Percentiles rank a stretch among this genome's conserved stretches.
These are phyloP conservation scores for Yamadazyma conglobata DNA, from an alignment of 1,139 yeast genomes.

Conservation along the genomic window DNA sequence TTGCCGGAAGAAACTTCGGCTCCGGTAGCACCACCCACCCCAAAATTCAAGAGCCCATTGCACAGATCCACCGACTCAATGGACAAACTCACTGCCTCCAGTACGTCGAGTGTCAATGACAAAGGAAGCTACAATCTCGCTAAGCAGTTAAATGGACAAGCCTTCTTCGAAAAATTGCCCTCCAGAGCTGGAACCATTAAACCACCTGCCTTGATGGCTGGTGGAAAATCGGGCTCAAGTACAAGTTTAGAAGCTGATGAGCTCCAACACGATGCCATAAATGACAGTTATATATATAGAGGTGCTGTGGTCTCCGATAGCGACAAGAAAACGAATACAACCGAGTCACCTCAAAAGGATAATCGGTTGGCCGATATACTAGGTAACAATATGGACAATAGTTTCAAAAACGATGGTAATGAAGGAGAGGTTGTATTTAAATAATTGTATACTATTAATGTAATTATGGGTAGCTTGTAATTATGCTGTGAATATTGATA, in stretches of 20 bases:
- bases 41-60: constrained; percentile 9
- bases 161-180: constrained; percentile 35
- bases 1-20: constrained; percentile 17
- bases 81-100: constrained; percentile 7
- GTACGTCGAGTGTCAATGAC: constrained; percentile 7
- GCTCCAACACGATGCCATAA: constrained; percentile 24
- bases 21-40: constrained; percentile 10
- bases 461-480: too few relatives aligned
- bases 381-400: constrained; percentile 14
- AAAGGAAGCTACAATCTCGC: constrained; percentile 38
- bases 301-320: constrained; percentile 1
- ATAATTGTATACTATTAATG: constrained; percentile 5
- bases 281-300: constrained; percentile 33
- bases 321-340: constrained; percentile 4
- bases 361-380: constrained; percentile 7
- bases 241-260: constrained; percentile 21
- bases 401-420: constrained; percentile 11
- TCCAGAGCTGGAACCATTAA: constrained; percentile 30
- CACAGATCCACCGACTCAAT: constrained; percentile 9
- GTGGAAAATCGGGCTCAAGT: constrained; percentile 19
- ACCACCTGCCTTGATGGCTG: constrained; percentile 12
- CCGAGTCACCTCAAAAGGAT: background rate
- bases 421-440: constrained; percentile 14
- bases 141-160: constrained; percentile 36
- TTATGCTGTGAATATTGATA: too few relatives aligned